Evolutionary conservation across 805 yeast genomes (phyloP), one percentile per base, ranked within the genome.

Genomic region (Yarrowia deformans): DNA sequence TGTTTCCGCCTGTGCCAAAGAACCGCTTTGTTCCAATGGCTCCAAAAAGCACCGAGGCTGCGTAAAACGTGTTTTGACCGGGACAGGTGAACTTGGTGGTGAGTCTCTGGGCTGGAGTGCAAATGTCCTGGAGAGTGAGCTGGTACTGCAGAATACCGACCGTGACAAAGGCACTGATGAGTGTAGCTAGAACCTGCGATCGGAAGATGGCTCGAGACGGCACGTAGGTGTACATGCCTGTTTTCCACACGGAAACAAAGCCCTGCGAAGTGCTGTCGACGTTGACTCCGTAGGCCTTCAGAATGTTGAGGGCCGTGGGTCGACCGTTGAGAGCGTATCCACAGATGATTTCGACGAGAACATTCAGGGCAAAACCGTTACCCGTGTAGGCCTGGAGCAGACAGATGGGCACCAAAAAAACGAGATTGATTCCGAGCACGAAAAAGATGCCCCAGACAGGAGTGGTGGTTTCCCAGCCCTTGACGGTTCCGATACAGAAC

Each of bases 241-340:
- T 75, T 72, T 88, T 88, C 79, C 84, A 84, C 73, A 87, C 89
- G 3, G 83, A 77, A 49, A 85, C 80, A 74, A 83, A 87, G 70
- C 81, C 81, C 50, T 83, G 80, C 0, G 90, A 88, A 73, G 88
- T 90, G 45, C 84, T 83, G 73, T 85, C 89, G 69, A 87, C 85
- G 73, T 86, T 88, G 74, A 81, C 82, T 34, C 90, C 90, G 72
- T 81, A 84, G 18, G 87, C 84, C 77, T 86, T 87, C 76, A 87
- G 79, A 69, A 84, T 83, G 81, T 89, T 85, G 75, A 87, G 81
- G 0, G 91, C 90, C 32, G 86, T 78, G 2, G 90, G 84, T 79
- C 81, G 80, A 3, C 87, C 90, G 3, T 90, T 90, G n/a, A 87
- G 80, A 67, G 88, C 84, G 74, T 87, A 88, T 1, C 92, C 92